Evolutionary conservation across 202 grass and related monocot genomes (phyloP).

Genomic region (Schoenoplectus triqueter): DNA sequence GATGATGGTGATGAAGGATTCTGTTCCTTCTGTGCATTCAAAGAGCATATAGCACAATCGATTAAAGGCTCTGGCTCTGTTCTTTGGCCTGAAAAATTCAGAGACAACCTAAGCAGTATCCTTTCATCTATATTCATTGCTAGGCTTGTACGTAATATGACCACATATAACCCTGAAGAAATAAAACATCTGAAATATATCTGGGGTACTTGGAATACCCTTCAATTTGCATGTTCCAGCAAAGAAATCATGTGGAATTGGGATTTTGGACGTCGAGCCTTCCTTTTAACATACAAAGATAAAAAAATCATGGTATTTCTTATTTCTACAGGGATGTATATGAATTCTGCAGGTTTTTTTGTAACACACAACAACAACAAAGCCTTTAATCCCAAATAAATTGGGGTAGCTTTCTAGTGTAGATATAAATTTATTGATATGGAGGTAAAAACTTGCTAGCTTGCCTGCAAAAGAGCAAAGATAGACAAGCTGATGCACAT

Average conservation of each 20-base stretch:
- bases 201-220: not conserved
- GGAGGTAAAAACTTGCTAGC: not conserved
- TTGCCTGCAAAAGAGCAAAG: not conserved
- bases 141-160: slow-evolving; percentile 23
- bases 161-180: not conserved
- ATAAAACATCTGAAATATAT: not conserved
- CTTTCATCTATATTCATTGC: slow-evolving; percentile 45
- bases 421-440: slow-evolving; percentile 22
- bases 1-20: slow-evolving; percentile 48
- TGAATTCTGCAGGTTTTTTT: slow-evolving; percentile 31
- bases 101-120: slow-evolving; percentile 88
- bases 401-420: too few relatives aligned
- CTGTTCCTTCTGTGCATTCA: slow-evolving; percentile 85
- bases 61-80: slow-evolving; percentile 63
- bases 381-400: too few relatives aligned
- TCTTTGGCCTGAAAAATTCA: slow-evolving; percentile 59
- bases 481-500: not conserved
- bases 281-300: not conserved
- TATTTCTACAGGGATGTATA: not conserved
- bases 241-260: slow-evolving; percentile 16
- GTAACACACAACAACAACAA: too few relatives aligned
- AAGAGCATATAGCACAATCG: slow-evolving; percentile 60
- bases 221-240: not conserved
- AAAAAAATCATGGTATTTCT: not conserved
- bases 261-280: not conserved